Base-by-base conservation (phyloP, 2,329 filamentous ascomycete species). In the Cladorrhinum sp. region DNA sequence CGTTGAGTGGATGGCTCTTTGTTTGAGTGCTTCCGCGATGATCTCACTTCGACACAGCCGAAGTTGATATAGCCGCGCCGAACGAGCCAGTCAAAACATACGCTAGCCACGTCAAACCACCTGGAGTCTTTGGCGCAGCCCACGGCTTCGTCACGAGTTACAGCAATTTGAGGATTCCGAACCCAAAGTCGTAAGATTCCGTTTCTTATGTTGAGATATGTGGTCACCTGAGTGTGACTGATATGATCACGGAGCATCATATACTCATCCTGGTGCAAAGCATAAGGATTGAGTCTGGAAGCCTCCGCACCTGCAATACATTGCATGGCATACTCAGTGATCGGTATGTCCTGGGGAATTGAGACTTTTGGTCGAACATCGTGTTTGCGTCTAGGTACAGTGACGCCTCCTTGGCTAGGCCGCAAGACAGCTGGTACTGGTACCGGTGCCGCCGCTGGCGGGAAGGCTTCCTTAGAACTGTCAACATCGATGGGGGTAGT, bases 61-160 rank as follows among this genome's bases (percentile, higher is more conserved):
- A 92, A 97, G 74, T 99, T 99, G 78, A 99, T 96, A 73, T 96
- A 96, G 20, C 95, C 95, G 65, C 90, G 86, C 62, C 93, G 88
- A 59, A 93, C 81, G 18, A 99, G 84, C 93, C 93, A 99, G 73
- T 96, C 87, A 71, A 95, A 96, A 65, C 92, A 95, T 59, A 97
- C 83, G 65, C 87, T 91, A 9, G 95, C 93, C 50, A 93, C 84
- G 62, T 92, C 89, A 74, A 96, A 96, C 87, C 92, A 98, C 57
- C 92, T 86, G 57, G 83, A 81, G 69, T 96, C 92, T 75, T 87
- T 91, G 55, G 92, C 91, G 77, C 93, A 98, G 2, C 95, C 95
- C 50, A 93, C 84, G 6, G 95, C 95, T 74, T 97, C 92, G 72
- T 93, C 87, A 52, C 88, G 83, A 24, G 89, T 90, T 12, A 99